phyloP scores from a whole-genome alignment of 345 rosid species.

The Bruguiera parviflora region DNA sequence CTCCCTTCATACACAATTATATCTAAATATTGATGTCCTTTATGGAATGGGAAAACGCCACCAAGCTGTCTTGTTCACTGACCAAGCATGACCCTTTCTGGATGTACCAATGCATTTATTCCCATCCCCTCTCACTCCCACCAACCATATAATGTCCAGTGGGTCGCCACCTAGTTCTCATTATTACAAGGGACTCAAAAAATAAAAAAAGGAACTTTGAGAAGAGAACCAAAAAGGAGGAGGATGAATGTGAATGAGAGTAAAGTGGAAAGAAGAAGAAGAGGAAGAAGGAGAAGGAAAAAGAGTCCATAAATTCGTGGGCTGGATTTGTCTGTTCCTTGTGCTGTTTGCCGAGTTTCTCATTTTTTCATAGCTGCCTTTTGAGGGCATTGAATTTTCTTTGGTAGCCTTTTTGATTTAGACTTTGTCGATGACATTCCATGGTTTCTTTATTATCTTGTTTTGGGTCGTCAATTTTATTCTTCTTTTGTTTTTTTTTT shows the following conservation, averaged over 20 bases:
- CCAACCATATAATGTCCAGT: slow-evolving; percentile 29
- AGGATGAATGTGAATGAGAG: neutral
- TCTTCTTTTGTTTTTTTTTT: neutral
- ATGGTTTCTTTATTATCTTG: slow-evolving; percentile 1
- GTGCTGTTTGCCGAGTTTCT: slow-evolving; percentile 27
- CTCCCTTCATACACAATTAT: neutral
- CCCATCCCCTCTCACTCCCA: slow-evolving; percentile 28
- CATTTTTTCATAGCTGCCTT: slow-evolving; percentile 7
- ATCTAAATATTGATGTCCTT: neutral
- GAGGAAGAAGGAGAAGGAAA: neutral
- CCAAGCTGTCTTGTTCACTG: slow-evolving; percentile 22
- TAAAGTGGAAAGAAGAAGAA: neutral
- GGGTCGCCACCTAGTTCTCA: slow-evolving; percentile 7
- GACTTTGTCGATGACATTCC: slow-evolving; percentile 3
- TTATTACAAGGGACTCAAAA: neutral
- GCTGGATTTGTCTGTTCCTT: slow-evolving; percentile 9
- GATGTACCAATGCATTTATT: slow-evolving; percentile 40
- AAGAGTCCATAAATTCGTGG: neutral
- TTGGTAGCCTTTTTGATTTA: slow-evolving; percentile 21
- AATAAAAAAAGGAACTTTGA: neutral
- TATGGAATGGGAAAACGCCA: slow-evolving; percentile 5
- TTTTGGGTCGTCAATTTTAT: neutral
- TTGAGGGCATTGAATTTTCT: slow-evolving; percentile 24
- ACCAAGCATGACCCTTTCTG: slow-evolving; percentile 13
- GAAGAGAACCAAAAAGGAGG: neutral